Conservation (phyloP, 2,329 filamentous ascomycete genomes). For the Alternaria sp. region DNA sequence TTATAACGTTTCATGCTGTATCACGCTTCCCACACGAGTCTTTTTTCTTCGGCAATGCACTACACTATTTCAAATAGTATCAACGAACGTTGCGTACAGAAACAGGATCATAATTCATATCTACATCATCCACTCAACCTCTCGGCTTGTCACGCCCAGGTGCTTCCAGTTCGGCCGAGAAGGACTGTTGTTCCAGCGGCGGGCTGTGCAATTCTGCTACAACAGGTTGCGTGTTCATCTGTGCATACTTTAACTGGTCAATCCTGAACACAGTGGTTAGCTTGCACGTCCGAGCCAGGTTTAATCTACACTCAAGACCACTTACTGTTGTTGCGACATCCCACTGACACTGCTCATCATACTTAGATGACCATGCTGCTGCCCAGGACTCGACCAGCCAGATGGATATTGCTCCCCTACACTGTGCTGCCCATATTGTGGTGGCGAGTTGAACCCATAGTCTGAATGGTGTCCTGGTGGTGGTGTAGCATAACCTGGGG, state of each 20-base stretch:
- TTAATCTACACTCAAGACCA: background rate
- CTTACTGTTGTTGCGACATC: constrained; percentile 39
- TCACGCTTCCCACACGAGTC: background rate
- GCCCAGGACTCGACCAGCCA: constrained; percentile 32
- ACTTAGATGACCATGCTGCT: constrained; percentile 29
- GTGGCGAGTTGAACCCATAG: constrained; percentile 23
- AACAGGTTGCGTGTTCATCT: constrained; percentile 13
- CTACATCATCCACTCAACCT: background rate
- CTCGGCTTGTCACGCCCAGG: constrained; percentile 19
- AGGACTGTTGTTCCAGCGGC: constrained; percentile 29
- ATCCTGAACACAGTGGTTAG: constrained; percentile 22
- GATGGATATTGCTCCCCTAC: constrained; percentile 34
- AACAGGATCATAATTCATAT: background rate
- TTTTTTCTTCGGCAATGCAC: background rate
- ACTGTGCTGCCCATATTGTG: constrained; percentile 37
- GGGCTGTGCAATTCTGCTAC: constrained; percentile 37
- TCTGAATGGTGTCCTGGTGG: constrained; percentile 23
- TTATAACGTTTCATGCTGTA: background rate
- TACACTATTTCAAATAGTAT: background rate
- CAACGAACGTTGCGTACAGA: background rate
- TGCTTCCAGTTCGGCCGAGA: constrained; percentile 39
- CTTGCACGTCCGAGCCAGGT: background rate
- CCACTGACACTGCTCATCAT: constrained; percentile 29
- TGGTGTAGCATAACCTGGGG: constrained; percentile 15
- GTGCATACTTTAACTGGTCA: constrained; percentile 32